A percentile compares a stretch with the other conserved stretches of the same genome.
These are phyloP conservation scores for Diaporthe aspalathi DNA, from an alignment of 2,329 filamentous ascomycete genomes.

Conservation along the genomic window DNA sequence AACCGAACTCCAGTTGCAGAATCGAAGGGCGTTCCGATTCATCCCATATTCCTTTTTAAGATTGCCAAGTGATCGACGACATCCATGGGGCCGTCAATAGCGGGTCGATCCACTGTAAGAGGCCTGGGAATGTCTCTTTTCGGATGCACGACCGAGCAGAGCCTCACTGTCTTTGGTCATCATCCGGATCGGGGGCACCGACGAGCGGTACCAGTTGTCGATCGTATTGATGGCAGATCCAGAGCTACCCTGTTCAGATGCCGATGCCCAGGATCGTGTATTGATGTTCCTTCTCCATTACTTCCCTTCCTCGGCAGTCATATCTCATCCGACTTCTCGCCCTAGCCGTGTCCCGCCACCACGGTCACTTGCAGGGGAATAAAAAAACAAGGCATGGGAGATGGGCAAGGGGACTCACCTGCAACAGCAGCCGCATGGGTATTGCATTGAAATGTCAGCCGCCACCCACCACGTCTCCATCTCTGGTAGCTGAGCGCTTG, in stretches of 20 bases:
- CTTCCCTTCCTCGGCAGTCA: neutral
- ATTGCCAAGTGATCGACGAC: conserved; percentile 30
- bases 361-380: neutral
- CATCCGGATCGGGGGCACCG: conserved; percentile 11
- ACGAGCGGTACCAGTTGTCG: conserved; percentile 4
- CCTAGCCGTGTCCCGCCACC: neutral
- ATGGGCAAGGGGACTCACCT: conserved; percentile 26
- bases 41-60: conserved; percentile 6
- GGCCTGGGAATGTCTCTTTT: neutral
- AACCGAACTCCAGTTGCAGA: neutral
- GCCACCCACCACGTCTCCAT: neutral
- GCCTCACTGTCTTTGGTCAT: conserved; percentile 16
- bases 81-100: conserved; percentile 20
- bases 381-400: neutral
- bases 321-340: neutral
- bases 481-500: neutral
- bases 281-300: neutral
- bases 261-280: neutral
- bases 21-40: neutral
- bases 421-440: neutral
- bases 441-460: neutral
- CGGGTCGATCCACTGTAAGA: neutral
- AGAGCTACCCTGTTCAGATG: conserved; percentile 7
- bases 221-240: neutral
- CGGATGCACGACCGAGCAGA: conserved; percentile 23